Evolutionary conservation across 2,329 filamentous ascomycete species (phyloP), one percentile per base, ranked within the genome.

Genomic region (Claviceps cyperi): DNA sequence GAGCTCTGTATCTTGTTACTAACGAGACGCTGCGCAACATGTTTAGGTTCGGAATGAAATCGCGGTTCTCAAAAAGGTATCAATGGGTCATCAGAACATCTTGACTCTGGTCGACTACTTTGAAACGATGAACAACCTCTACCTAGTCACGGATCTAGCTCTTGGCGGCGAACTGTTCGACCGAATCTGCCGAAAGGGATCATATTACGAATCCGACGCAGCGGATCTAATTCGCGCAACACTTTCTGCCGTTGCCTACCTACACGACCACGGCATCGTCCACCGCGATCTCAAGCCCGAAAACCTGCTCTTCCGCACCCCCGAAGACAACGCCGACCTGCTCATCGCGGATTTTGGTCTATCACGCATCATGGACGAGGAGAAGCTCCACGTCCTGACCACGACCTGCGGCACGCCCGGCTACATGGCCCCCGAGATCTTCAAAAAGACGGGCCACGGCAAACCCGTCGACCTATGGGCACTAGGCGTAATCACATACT

Each of bases 361-460:
- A 47, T 92, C 85, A 24, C 81, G 92, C 52, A 96, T 98, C 69
- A 97, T 98, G 91, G 92, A 98, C 63, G 92, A 97, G 69, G 89
- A 96, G 68, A 87, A 95, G 64, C 97, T 97, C 67, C 92, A 97
- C 64, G 91, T 97, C 32, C 72, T 98, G 54, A 98, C 92, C 11
- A 98, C 92, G 0, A 98, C 92, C 1, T 98, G 92, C 65, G 92
- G 92, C 52, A 98, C 92, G 1, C 92, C 92, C 3, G 92, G 92
- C 46, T 98, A 98, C 69, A 98, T 98, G 92, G 92, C 92, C 2
- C 92, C 92, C 21, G 92, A 98, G 66, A 98, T 98, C 61, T 98
- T 98, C 72, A 95, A 95, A 68, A 98, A 98, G 74, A 90, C 85
- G 7, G 92, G 92, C 24, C 92, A 98, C 65, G 92, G 92, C 55